A percentile compares a stretch with the other conserved stretches of the same genome.
phyloP scores from a whole-genome alignment of 441 rosid genomes.

The Gossypium aridum region DNA sequence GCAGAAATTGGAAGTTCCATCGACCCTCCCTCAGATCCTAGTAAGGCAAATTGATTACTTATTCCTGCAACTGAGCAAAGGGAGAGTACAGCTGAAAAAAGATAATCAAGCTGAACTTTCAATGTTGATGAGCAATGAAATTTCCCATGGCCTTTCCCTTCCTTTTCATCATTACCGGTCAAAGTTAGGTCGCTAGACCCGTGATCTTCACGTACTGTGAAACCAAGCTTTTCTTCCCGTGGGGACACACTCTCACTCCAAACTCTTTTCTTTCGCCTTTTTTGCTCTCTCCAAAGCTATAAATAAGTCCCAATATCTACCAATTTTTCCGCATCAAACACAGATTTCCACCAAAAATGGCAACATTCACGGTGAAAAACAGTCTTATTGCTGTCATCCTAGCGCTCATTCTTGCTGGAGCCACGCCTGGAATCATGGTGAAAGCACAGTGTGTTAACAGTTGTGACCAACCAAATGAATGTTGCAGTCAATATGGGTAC shows the following conservation, averaged over 20 bases:
- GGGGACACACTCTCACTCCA: neutral
- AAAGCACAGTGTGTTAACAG: neutral
- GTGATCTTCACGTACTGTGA: neutral
- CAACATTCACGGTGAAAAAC: neutral
- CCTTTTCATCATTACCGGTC: neutral
- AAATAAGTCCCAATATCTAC: neutral
- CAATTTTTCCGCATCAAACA: neutral
- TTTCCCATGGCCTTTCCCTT: neutral
- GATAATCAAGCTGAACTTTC: neutral
- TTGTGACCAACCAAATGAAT: neutral
- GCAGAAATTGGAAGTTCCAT: neutral
- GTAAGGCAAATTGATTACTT: neutral
- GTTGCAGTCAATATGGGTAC: neutral
- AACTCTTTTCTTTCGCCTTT: neutral
- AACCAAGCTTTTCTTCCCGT: neutral
- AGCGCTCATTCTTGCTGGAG: neutral
- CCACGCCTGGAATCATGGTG: neutral
- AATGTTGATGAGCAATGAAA: neutral
- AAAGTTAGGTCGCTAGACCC: neutral
- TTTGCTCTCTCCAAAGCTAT: neutral
- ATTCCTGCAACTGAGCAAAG: neutral
- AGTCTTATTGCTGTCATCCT: neutral
- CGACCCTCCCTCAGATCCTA: neutral
- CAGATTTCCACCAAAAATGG: neutral
- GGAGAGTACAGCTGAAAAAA: neutral